Percentiles rank a stretch among this genome's conserved stretches.
Conservation (phyloP, 805 yeast species). For the Yamadazyma philogaea region DNA sequence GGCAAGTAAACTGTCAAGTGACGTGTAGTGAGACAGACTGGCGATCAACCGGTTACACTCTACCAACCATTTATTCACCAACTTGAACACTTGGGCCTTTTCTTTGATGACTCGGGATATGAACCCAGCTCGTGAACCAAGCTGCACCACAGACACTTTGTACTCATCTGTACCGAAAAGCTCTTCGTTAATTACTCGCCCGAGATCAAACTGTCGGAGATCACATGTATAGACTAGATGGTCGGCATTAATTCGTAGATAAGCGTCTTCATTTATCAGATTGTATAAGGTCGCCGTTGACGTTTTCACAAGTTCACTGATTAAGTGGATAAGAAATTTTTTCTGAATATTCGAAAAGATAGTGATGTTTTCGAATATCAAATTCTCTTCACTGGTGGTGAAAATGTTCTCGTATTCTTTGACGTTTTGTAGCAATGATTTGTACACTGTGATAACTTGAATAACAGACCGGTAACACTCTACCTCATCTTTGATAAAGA, state of each 20-base stretch:
- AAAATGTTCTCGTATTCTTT: constrained; percentile 27
- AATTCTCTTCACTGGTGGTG: constrained; percentile 30
- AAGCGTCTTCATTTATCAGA: constrained; percentile 1
- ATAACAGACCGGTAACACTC: constrained; percentile 26
- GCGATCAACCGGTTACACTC: constrained; percentile 2
- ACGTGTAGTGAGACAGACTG: not conserved
- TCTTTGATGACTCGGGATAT: constrained; percentile 1
- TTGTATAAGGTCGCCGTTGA: not conserved
- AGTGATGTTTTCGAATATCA: constrained; percentile 44
- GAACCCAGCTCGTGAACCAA: constrained; percentile 6
- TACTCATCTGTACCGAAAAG: constrained; percentile 7
- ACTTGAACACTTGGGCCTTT: constrained; percentile 4
- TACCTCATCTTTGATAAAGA: constrained; percentile 8
- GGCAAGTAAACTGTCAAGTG: constrained; percentile 26
- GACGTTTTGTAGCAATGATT: constrained; percentile 27
- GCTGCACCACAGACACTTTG: constrained; percentile 1
- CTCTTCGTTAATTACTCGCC: constrained; percentile 3
- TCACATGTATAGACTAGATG: constrained; percentile 12
- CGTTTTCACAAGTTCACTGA: constrained; percentile 7
- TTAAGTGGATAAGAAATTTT: constrained; percentile 9
- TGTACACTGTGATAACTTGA: constrained; percentile 27
- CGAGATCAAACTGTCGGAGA: constrained; percentile 4
- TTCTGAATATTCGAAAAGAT: constrained; percentile 32
- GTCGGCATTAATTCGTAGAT: constrained; percentile 5
- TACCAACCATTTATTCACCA: constrained; percentile 5